phyloP scores from a whole-genome alignment of 148 eudicot species.

The Cornus suecica region DNA sequence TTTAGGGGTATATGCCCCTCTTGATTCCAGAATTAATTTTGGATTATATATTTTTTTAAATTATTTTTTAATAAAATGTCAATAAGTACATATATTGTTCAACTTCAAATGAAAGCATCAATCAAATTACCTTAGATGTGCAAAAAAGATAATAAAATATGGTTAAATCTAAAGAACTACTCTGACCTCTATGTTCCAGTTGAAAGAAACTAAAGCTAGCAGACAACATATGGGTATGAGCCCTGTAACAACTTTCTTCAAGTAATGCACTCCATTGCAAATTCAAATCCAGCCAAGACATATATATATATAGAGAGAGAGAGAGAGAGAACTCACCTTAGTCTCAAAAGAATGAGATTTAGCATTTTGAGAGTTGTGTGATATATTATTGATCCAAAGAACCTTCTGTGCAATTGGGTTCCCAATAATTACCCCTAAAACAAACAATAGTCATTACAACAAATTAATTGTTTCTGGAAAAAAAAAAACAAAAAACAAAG shows the following conservation, averaged over 20 bases:
- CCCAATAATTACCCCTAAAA: constrained; percentile 23
- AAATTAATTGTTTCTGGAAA: not conserved
- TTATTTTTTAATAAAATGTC: not conserved
- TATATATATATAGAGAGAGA: too few relatives aligned
- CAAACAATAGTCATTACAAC: not conserved
- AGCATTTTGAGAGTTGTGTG: constrained; percentile 19
- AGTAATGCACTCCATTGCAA: not conserved
- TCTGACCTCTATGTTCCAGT: not conserved
- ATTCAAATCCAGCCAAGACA: not conserved
- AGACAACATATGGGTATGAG: not conserved
- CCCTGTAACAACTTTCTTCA: not conserved
- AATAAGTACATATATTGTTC: not conserved
- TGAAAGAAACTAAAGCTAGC: not conserved
- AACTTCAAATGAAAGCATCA: not conserved
- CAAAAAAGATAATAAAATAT: not conserved
- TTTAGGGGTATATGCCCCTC: too few relatives aligned
- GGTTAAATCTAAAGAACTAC: not conserved
- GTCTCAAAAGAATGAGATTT: constrained; percentile 24
- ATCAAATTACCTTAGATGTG: not conserved
- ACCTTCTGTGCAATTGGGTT: constrained; percentile 17
- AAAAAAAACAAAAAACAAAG: too few relatives aligned
- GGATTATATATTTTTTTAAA: too few relatives aligned
- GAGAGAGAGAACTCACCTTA: constrained; percentile 6
- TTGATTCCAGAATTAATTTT: too few relatives aligned
- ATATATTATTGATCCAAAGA: constrained; percentile 18